Percentiles rank a stretch among this genome's conserved stretches.
phyloP scores from a whole-genome alignment of 192 early-diverging fungal genomes.

The Linnemannia zychae region DNA sequence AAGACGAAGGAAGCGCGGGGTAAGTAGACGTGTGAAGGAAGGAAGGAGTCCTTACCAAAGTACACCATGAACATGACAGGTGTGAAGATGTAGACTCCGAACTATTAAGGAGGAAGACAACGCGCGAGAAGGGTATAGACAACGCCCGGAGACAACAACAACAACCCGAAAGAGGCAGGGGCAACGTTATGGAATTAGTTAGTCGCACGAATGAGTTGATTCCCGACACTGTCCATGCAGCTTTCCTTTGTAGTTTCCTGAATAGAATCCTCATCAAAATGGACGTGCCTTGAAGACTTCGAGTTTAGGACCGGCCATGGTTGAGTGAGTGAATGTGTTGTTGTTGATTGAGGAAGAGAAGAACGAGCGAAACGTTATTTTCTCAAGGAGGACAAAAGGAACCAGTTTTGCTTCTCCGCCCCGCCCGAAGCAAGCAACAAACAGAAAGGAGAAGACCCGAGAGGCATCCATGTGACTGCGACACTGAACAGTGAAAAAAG shows the following conservation, averaged over 20 bases:
- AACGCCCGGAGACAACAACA: not conserved
- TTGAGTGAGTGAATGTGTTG: not conserved
- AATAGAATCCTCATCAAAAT: too few species aligned
- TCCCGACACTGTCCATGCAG: too few species aligned
- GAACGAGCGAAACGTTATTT: not conserved
- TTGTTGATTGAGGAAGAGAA: not conserved
- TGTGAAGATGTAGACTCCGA: conserved; percentile 56
- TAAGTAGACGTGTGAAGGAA: not conserved
- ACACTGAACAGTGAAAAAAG: not conserved
- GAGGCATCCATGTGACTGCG: not conserved
- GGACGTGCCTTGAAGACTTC: conserved; percentile 47
- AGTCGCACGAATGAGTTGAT: too few species aligned
- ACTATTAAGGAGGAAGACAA: conserved; percentile 17
- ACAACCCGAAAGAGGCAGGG: not conserved
- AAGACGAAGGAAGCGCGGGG: not conserved
- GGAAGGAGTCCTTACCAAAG: conserved; percentile 34
- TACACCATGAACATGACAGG: conserved; percentile 60
- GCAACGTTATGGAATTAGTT: not conserved
- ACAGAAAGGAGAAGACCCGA: not conserved
- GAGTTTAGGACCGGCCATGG: conserved; percentile 48
- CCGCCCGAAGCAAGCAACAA: not conserved
- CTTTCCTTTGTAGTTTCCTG: not conserved
- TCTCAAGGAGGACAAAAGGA: too few species aligned
- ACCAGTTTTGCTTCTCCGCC: conserved; percentile 4
- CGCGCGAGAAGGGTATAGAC: not conserved